These are phyloP conservation scores for Monosporascus sp. DNA, from an alignment of 2,329 filamentous ascomycete genomes.

Conservation along the genomic window DNA sequence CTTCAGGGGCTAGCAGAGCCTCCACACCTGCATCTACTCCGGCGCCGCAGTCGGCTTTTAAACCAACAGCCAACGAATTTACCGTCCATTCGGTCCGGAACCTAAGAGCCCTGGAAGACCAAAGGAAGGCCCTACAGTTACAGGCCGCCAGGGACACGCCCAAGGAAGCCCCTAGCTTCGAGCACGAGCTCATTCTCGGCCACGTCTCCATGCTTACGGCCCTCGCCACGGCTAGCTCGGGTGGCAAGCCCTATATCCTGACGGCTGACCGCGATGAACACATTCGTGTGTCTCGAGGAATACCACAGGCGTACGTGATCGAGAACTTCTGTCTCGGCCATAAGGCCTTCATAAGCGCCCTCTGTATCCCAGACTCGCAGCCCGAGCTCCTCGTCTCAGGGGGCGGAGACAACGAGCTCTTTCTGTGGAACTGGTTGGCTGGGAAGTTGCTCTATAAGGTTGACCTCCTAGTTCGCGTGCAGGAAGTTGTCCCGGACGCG, in stretches of 20 bases:
- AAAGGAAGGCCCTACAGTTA: slow-evolving; percentile 34
- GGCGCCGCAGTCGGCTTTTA: slow-evolving; percentile 6
- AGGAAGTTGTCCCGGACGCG: slow-evolving; percentile 28
- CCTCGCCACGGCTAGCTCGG: slow-evolving; percentile 48
- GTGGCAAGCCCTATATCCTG: slow-evolving; percentile 43
- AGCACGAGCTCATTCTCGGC: slow-evolving; percentile 74
- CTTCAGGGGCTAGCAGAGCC: slow-evolving; percentile 1
- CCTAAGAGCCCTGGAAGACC: slow-evolving; percentile 53
- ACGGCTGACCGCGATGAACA: slow-evolving; percentile 61
- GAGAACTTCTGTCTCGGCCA: slow-evolving; percentile 88
- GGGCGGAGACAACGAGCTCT: slow-evolving; percentile 74
- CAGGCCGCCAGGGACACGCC: slow-evolving; percentile 17
- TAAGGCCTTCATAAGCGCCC: slow-evolving; percentile 71
- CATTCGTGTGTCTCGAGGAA: slow-evolving; percentile 77
- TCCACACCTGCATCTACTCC: slow-evolving; percentile 16
- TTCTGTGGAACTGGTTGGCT: slow-evolving; percentile 75
- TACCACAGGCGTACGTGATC: slow-evolving; percentile 80
- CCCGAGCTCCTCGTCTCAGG: slow-evolving; percentile 72
- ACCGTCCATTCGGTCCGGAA: slow-evolving; percentile 63
- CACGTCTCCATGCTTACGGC: slow-evolving; percentile 95
- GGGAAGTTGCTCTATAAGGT: slow-evolving; percentile 49
- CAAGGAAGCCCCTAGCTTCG: slow-evolving; percentile 51
- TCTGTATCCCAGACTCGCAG: slow-evolving; percentile 57
- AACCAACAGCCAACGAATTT: slow-evolving; percentile 42
- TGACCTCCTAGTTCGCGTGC: slow-evolving; percentile 42